phyloP scores from a whole-genome alignment of 2,329 filamentous ascomycete species.

The Phaeosphaeriaceae sp. region DNA sequence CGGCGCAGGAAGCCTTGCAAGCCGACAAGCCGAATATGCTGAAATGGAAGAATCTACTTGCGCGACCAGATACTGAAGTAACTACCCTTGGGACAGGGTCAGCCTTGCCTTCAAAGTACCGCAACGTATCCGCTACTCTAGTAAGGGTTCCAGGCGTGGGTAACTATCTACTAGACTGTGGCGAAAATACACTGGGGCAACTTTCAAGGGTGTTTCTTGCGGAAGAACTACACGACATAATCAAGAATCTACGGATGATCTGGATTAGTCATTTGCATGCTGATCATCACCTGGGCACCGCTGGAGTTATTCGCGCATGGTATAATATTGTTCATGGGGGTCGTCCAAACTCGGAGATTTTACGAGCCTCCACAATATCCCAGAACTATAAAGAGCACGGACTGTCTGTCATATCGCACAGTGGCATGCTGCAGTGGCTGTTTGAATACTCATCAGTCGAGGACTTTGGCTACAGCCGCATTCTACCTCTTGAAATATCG shows the following conservation, averaged over 20 bases:
- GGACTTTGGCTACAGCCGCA: conserved; percentile 71
- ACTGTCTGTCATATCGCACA: conserved; percentile 67
- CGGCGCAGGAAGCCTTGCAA: conserved; percentile 47
- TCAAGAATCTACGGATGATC: conserved; percentile 79
- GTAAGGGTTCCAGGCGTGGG: conserved; percentile 83
- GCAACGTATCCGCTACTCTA: conserved; percentile 91
- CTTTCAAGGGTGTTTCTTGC: conserved; percentile 74
- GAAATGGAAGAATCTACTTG: conserved; percentile 68
- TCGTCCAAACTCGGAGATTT: conserved; percentile 33
- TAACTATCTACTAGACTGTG: conserved; percentile 89
- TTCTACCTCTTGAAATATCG: conserved; percentile 58
- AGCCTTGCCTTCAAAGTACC: conserved; percentile 86
- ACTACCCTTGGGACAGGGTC: conserved; percentile 91
- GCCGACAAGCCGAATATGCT: conserved; percentile 55
- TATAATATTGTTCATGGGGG: conserved; percentile 62
- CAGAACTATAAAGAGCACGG: conserved; percentile 30
- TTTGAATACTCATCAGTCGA: conserved; percentile 81
- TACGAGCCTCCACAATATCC: conserved; percentile 44
- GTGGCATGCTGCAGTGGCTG: conserved; percentile 76
- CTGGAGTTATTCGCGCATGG: conserved; percentile 84
- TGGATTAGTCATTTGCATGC: conserved; percentile 97
- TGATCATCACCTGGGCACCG: conserved; percentile 89
- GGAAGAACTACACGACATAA: conserved; percentile 69
- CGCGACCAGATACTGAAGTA: conserved; percentile 78
- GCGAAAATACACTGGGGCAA: conserved; percentile 91